Base-by-base conservation (phyloP, 2,329 filamentous ascomycete species). In the Fonsecaea pedrosoi region DNA sequence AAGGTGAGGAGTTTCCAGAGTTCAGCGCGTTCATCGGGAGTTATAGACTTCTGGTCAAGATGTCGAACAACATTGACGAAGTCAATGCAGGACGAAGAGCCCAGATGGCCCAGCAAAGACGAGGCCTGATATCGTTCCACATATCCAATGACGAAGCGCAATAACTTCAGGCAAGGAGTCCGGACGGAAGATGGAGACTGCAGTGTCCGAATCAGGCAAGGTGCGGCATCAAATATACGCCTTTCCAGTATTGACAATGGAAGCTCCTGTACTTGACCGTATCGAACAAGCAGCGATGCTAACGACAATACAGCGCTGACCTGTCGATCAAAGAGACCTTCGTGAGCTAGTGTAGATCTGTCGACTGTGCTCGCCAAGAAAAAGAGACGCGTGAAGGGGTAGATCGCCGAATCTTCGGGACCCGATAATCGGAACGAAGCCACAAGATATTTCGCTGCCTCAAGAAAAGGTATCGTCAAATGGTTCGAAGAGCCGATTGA, bases 1-100 rank as follows among this genome's bases (percentile, higher is more conserved):
- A 90, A 89, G 2, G 94, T 91, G 61, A 98, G 88, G 74, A 99
- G 89, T 64, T 87, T 87, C 95, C 94, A 99, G 21, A 92, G 90
- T 7, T 84, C 83, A 50, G 87, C 85, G 48, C 68, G 64, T 60
- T 65, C 53, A n/a, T 70, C 56, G 4, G 18, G 35, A 21, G 54
- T 60, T 10, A 60, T 40, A 55, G 65, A 57, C 55, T 53, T 92
- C 71, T 87, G 88, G 71, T 94, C 92, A 32, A 97, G 83, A 67
- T 88, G 86, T 4, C 91, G 89, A 6, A 98, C 81, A 5, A 95
- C 83, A 68, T 90, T 87, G 30, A 99, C 82, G 75, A 99, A 96
- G 45, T 91, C 90, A 73, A 92, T 92, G 10, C 94, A 92, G 8
- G 92, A 89, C 63, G 92, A 88, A 9, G 92, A 86, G 1, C 93